Percentiles rank a stretch among this genome's conserved stretches.
Evolutionary conservation across 768 basidiomycete species (phyloP).

Genomic region (Lactarius sp.): DNA sequence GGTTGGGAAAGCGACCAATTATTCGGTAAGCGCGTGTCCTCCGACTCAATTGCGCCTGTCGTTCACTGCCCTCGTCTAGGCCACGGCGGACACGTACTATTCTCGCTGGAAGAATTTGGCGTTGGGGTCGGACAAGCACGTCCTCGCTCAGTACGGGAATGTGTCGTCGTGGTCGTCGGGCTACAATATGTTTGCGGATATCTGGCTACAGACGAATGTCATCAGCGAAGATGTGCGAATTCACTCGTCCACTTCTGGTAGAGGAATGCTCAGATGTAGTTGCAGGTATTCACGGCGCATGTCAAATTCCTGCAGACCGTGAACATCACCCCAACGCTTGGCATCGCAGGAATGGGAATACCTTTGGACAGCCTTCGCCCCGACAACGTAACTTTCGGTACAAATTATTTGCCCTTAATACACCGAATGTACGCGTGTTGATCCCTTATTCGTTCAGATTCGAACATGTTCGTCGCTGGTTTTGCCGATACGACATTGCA

Average conservation of each 20-base stretch:
- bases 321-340: background rate
- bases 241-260: no score
- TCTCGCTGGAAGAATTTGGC: conserved; percentile 14
- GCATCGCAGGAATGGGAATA: conserved; percentile 8
- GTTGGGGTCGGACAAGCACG: conserved; percentile 11
- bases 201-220: conserved; percentile 18
- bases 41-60: background rate
- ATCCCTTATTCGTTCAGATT: conserved; percentile 5
- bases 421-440: background rate
- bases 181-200: conserved; percentile 22
- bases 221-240: conserved; percentile 13
- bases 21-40: background rate
- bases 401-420: background rate
- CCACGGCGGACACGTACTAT: background rate
- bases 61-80: background rate
- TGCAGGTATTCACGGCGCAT: conserved; percentile 15
- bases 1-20: background rate
- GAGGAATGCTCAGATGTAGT: background rate
- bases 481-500: background rate
- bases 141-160: conserved; percentile 13
- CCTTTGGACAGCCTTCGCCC: conserved; percentile 17
- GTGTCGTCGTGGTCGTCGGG: conserved; percentile 21
- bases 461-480: conserved; percentile 21
- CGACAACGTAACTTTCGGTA: conserved; percentile 12
- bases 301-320: conserved; percentile 15